phyloP scores from a whole-genome alignment of 768 basidiomycete genomes.

The Boletellus ananas region DNA sequence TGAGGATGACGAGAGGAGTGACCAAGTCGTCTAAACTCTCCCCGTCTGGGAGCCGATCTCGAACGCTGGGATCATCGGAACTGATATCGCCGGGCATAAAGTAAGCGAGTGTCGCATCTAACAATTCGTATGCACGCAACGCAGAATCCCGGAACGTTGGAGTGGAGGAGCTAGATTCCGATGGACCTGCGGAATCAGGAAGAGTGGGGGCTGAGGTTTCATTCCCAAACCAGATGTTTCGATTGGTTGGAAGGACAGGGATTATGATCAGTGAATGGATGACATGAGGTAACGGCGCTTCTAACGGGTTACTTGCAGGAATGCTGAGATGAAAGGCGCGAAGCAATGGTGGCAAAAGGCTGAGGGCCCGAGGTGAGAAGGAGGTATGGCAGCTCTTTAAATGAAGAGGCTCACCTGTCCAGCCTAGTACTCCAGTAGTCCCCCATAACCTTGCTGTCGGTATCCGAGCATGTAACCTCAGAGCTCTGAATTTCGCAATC shows the following conservation, averaged over 20 bases:
- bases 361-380: not conserved
- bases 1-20: conserved; percentile 70
- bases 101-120: conserved; percentile 55
- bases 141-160: conserved; percentile 44
- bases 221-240: conserved; percentile 58
- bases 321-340: conserved; percentile 65
- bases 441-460: conserved; percentile 51
- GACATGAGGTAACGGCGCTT: conserved; percentile 72
- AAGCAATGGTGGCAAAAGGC: conserved; percentile 69
- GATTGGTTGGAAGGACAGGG: conserved; percentile 58
- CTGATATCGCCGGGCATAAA: conserved; percentile 66
- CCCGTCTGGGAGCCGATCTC: conserved; percentile 40
- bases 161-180: conserved; percentile 36
- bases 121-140: conserved; percentile 61
- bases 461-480: conserved; percentile 12
- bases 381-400: not conserved
- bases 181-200: conserved; percentile 36
- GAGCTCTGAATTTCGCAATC: conserved; percentile 43
- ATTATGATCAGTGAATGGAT: conserved; percentile 80
- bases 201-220: conserved; percentile 33
- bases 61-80: conserved; percentile 60
- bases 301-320: conserved; percentile 59
- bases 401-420: conserved; percentile 51
- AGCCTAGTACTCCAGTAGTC: conserved; percentile 75
- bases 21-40: conserved; percentile 72